phyloP scores from a whole-genome alignment of 2,329 filamentous ascomycete genomes.

The Neopestalotiopsis sp. region DNA sequence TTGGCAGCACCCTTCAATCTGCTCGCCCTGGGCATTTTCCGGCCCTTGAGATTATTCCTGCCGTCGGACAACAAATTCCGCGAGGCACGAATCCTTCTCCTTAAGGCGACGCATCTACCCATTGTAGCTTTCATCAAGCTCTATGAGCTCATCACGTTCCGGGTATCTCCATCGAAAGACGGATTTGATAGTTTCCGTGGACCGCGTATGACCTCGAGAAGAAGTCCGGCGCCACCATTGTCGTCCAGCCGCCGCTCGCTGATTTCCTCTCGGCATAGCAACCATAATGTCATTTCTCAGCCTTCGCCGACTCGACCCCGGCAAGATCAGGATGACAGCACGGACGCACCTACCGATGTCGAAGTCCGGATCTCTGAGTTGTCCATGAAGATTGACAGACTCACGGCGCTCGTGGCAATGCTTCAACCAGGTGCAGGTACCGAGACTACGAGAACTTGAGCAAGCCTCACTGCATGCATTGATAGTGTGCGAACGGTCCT shows the following conservation, averaged over 20 bases:
- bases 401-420: constrained; percentile 57
- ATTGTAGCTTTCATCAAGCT: constrained; percentile 71
- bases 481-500: background rate
- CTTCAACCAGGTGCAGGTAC: constrained; percentile 44
- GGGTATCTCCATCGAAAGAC: constrained; percentile 39
- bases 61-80: constrained; percentile 68
- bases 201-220: constrained; percentile 37
- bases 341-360: constrained; percentile 43
- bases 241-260: constrained; percentile 27
- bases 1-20: constrained; percentile 68
- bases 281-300: constrained; percentile 26
- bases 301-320: constrained; percentile 26
- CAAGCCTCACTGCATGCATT: background rate
- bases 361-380: constrained; percentile 61
- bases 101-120: constrained; percentile 68
- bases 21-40: constrained; percentile 72
- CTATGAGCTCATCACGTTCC: constrained; percentile 63
- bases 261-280: constrained; percentile 30
- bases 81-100: constrained; percentile 62
- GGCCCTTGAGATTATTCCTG: constrained; percentile 73
- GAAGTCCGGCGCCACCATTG: constrained; percentile 27
- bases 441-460: constrained; percentile 27
- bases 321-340: constrained; percentile 39
- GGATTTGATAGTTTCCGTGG: constrained; percentile 56
- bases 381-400: constrained; percentile 61